phyloP scores from a whole-genome alignment of 768 basidiomycete species.

The Naganishia kalamii region DNA sequence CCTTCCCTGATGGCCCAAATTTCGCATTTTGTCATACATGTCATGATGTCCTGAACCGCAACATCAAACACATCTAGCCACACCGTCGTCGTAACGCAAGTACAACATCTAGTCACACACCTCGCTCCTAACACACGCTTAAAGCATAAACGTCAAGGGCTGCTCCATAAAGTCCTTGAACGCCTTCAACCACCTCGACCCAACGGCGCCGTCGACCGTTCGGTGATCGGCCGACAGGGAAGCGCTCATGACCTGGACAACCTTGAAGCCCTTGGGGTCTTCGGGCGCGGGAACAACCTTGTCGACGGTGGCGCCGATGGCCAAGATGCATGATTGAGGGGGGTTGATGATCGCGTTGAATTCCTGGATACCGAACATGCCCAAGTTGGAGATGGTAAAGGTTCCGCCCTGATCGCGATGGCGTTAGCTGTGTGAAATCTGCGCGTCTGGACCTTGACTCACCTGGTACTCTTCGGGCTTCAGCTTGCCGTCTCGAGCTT shows the following conservation, averaged over 20 bases:
- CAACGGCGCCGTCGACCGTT: constrained; percentile 92
- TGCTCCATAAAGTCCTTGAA: constrained; percentile 97
- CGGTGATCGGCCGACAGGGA: constrained; percentile 93
- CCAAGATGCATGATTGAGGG: constrained; percentile 95
- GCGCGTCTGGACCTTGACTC: constrained; percentile 20
- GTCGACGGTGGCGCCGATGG: constrained; percentile 80
- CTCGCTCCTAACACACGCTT: background rate
- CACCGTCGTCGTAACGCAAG: background rate
- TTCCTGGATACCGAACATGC: constrained; percentile 83
- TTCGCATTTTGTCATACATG: constrained; percentile 14
- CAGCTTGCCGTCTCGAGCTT: constrained; percentile 93
- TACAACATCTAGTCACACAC: background rate
- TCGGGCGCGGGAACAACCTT: constrained; percentile 79
- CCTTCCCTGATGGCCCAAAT: no score
- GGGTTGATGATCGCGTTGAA: constrained; percentile 99
- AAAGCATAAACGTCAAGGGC: constrained; percentile 93
- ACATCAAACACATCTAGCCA: background rate
- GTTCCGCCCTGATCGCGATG: constrained; percentile 67
- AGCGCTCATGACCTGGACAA: constrained; percentile 83
- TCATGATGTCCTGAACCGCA: background rate
- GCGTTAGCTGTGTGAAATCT: background rate
- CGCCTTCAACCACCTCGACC: constrained; percentile 81
- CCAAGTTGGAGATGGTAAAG: constrained; percentile 97
- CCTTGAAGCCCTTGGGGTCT: constrained; percentile 92
- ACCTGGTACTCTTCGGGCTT: constrained; percentile 90